Base-by-base conservation (phyloP, 2,329 filamentous ascomycete genomes). In the Thielaviopsis ethacetica region DNA sequence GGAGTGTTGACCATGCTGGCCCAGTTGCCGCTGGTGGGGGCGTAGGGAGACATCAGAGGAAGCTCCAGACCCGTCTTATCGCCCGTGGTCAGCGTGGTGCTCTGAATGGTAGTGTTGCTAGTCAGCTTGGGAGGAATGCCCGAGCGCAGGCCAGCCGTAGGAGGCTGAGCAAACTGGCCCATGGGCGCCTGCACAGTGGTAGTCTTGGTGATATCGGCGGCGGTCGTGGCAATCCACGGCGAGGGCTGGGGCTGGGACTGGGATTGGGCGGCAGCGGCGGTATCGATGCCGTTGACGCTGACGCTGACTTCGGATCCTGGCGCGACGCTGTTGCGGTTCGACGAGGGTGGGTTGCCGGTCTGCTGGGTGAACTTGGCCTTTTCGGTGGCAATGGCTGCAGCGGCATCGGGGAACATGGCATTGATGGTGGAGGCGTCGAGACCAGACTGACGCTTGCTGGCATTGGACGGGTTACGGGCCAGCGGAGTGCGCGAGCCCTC, bases 1-100 rank as follows among this genome's bases (percentile, higher is more conserved):
- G 93, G 93, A 1, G 93, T 98, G 73, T 95, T 97, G 63, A 94
- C 85, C 87, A 96, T 95, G 9, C 93, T 97, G 24, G 93, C 93
- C 93, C 93, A 98, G 75, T 93, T 97, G 59, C 88, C 89, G 69
- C 89, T 89, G 57, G 85, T 80, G 41, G 85, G 77, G 26, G 54
- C 57, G 63, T 85, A 91, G 0, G 93, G 93, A 19, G 93, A 97
- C 61, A 98, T 76, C 63, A 95, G 73, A 2, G 91, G 89, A 66
- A 95, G 77, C 59, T 91, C 89, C n/a, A 74, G 69, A 12, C 72
- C 73, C 56, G 82, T 78, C 64, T 82, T 83, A 55, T 94, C 87
- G 22, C 80, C 80, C 22, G 56, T 59, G 17, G 56, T 59, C 2
- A 71, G 71, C 1, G 86, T 81, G 62, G 80, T 86, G 41, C 95